Evolutionary conservation across 352 stramenopile species (phyloP), one percentile per base, ranked within the genome.

Genomic region (Globisporangium radiosum): DNA sequence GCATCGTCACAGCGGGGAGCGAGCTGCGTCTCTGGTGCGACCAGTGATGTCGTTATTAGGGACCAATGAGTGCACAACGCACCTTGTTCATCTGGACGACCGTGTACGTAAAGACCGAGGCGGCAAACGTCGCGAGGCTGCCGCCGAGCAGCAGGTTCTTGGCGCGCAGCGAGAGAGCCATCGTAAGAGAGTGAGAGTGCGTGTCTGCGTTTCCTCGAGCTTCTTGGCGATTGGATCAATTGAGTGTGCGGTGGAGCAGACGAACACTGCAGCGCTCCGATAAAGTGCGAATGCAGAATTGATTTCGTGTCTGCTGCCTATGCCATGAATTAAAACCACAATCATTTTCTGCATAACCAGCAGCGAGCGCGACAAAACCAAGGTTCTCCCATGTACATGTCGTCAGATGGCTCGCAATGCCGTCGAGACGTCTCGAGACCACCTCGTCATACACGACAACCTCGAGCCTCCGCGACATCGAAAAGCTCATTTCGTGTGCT

Each of bases 81-180:
- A 93, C 83, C 69, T 84, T 83, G 68, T 73, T 87, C 81, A 93
- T 88, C 68, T 93, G 75, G 58, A 79, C 71, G 51, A 93, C 78
- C 39, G 83, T 91, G 69, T 93, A 93, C 36, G 66, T 62, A 47
- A 91, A 93, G 53, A 93, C 72, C 38, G 78, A 64, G 55, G 70
- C 64, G 47, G 77, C 74, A 58, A 93, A 93, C 8, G 75, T 73
- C 47, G 66, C 76, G 42, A 93, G 81, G 47, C 72, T 69, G 52
- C 81, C 73, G 48, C 76, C 83, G 53, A 90, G 62, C 56, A 90
- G 73, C 40, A 91, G 69, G 72, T 93, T 93, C 72, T 90, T 91
- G 38, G 75, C 66, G 54, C 81, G 81, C 49, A 87, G 63, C 44
- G 81, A 88, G 52, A 91, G 65, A 66, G 75, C 59, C 81, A 91